These are phyloP conservation scores for Aquanectria penicillioides DNA, from an alignment of 2,329 filamentous ascomycete species.

Conservation along the genomic window DNA sequence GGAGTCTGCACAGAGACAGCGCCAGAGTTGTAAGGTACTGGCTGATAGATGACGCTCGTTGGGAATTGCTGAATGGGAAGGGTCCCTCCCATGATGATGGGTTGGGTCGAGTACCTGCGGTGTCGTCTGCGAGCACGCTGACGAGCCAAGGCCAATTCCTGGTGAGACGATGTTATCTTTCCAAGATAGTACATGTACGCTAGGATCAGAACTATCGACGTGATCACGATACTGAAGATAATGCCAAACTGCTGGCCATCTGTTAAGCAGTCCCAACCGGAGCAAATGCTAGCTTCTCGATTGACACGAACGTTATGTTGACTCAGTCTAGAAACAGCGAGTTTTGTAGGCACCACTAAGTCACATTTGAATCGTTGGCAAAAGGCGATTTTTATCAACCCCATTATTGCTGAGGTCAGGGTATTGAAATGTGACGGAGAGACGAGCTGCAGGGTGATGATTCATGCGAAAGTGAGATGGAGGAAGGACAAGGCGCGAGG, in stretches of 20 bases:
- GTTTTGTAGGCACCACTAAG: too few relatives aligned
- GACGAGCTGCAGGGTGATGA: too few relatives aligned
- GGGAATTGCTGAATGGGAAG: constrained; percentile 29
- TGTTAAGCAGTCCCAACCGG: constrained; percentile 53
- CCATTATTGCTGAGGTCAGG: too few relatives aligned
- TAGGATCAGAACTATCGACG: constrained; percentile 41
- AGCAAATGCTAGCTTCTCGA: constrained; percentile 33
- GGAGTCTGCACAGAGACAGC: background rate
- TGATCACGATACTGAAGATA: constrained; percentile 48
- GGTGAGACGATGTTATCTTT: constrained; percentile 28
- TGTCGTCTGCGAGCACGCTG: constrained; percentile 17
- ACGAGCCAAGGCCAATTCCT: constrained; percentile 18
- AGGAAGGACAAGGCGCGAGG: too few relatives aligned
- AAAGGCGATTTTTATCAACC: too few relatives aligned
- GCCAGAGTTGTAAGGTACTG: constrained; percentile 25
- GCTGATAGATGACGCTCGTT: constrained; percentile 27
- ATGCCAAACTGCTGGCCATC: constrained; percentile 50
- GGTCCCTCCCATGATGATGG: constrained; percentile 23
- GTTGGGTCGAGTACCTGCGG: background rate
- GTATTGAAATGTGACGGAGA: too few relatives aligned
- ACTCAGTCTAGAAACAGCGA: too few relatives aligned
- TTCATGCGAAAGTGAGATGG: too few relatives aligned
- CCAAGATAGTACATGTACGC: constrained; percentile 50
- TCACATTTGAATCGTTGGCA: too few relatives aligned
- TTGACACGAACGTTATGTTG: background rate